A percentile compares a stretch with the other conserved stretches of the same genome.
Evolutionary conservation across 768 basidiomycete genomes (phyloP).

Genomic region (Atractiella rhizophila): DNA sequence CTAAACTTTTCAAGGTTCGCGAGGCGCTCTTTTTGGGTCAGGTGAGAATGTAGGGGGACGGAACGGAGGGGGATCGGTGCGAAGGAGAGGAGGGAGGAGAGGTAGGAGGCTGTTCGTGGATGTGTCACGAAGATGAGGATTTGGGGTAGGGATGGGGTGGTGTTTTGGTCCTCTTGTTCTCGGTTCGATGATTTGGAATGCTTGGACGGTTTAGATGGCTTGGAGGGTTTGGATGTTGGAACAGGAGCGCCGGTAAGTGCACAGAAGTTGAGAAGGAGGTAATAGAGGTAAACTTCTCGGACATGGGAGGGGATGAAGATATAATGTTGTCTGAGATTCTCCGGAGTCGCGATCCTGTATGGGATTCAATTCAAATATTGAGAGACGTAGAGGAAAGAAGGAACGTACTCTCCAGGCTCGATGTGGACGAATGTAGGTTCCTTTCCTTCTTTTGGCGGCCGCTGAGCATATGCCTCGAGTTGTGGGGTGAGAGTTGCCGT

Average conservation of each 20-base stretch:
- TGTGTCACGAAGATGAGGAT: constrained; percentile 82
- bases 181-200: constrained; percentile 19
- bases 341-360: constrained; percentile 61
- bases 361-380: not conserved
- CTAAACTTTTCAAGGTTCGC: constrained; percentile 64
- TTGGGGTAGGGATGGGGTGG: constrained; percentile 44
- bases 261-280: constrained; percentile 52
- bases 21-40: constrained; percentile 74
- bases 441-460: constrained; percentile 54
- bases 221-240: constrained; percentile 11
- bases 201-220: constrained; percentile 17
- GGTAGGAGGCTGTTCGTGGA: constrained; percentile 67
- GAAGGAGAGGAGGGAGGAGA: constrained; percentile 38
- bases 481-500: constrained; percentile 79
- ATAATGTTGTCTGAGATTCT: constrained; percentile 63
- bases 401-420: constrained; percentile 41
- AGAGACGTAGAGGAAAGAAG: not conserved
- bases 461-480: constrained; percentile 49
- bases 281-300: constrained; percentile 68
- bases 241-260: constrained; percentile 34
- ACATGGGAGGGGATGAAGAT: constrained; percentile 83
- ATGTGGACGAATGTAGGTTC: constrained; percentile 63
- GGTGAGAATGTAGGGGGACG: constrained; percentile 70
- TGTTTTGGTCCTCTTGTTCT: constrained; percentile 2
- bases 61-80: constrained; percentile 43